A percentile compares a stretch with the other conserved stretches of the same genome.
Conservation (phyloP, 2,329 filamentous ascomycete species). For the Stagonosporopsis tanaceti region DNA sequence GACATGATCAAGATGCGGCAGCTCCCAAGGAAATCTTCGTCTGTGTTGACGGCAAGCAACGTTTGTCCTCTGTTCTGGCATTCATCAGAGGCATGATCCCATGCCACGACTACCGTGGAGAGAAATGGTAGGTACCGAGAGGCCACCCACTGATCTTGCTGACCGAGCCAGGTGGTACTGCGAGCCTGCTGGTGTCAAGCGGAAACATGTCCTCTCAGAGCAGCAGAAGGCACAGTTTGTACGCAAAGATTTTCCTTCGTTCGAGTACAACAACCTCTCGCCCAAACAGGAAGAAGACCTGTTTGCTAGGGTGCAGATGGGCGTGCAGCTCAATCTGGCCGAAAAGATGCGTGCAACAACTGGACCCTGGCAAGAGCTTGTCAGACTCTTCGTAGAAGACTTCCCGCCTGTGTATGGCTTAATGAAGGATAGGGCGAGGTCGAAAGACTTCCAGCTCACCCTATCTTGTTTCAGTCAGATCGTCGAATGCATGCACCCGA, state of each 20-base stretch:
- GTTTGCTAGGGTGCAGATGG: slow-evolving; percentile 58
- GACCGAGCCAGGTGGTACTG: slow-evolving; percentile 36
- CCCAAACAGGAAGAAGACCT: slow-evolving; percentile 57
- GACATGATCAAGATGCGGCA: slow-evolving; percentile 17
- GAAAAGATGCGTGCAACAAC: slow-evolving; percentile 58
- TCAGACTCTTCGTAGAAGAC: slow-evolving; percentile 53
- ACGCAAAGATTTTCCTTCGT: slow-evolving; percentile 52
- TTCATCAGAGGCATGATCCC: slow-evolving; percentile 57
- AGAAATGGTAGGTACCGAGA: slow-evolving; percentile 52
- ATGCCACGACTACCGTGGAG: slow-evolving; percentile 51
- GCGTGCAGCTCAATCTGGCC: slow-evolving; percentile 54
- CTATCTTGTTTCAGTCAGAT: slow-evolving; percentile 49
- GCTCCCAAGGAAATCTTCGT: slow-evolving; percentile 37
- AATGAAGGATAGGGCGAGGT: slow-evolving; percentile 39
- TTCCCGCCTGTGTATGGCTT: slow-evolving; percentile 49
- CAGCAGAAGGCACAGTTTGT: slow-evolving; percentile 50
- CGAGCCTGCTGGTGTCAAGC: slow-evolving; percentile 17
- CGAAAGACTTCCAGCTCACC: slow-evolving; percentile 46
- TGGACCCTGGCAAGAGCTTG: slow-evolving; percentile 57
- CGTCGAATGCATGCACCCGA: slow-evolving; percentile 43
- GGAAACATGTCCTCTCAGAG: slow-evolving; percentile 46
- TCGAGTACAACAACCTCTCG: slow-evolving; percentile 53
- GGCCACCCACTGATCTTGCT: neutral
- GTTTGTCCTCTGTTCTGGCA: slow-evolving; percentile 55
- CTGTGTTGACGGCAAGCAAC: slow-evolving; percentile 60